phyloP scores from a whole-genome alignment of 2,329 filamentous ascomycete species.

The Phaeomoniella chlamydospora region DNA sequence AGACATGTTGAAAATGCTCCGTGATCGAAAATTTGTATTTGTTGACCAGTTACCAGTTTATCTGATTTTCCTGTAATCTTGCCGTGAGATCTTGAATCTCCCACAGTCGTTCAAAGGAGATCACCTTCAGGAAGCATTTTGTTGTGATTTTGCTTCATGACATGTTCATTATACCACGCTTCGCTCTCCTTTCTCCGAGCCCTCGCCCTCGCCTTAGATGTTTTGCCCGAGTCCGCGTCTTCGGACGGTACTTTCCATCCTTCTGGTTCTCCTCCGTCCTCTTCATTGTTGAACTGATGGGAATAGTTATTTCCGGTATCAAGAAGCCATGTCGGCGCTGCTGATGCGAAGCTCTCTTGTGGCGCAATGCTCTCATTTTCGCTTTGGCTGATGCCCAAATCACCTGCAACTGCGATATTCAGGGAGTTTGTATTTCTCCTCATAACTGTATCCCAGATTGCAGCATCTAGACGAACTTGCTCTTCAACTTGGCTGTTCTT shows the following conservation, averaged over 20 bases:
- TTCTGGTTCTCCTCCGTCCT: not conserved
- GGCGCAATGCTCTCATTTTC: too few species aligned
- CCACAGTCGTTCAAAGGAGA: too few species aligned
- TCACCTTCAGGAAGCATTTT: too few species aligned
- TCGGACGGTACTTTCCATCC: conserved; percentile 15
- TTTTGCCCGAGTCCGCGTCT: conserved; percentile 2
- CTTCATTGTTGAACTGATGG: not conserved
- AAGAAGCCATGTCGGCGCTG: not conserved
- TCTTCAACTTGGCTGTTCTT: conserved; percentile 6
- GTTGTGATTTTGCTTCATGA: too few species aligned
- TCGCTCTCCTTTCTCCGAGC: not conserved
- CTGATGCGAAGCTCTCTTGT: not conserved
- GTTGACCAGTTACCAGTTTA: too few species aligned
- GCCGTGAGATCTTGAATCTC: too few species aligned
- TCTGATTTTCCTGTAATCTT: too few species aligned
- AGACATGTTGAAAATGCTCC: too few species aligned
- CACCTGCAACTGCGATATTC: too few species aligned
- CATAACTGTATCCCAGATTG: conserved; percentile 11
- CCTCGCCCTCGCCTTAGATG: not conserved
- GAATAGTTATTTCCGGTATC: not conserved
- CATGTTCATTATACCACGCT: not conserved
- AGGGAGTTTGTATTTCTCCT: too few species aligned
- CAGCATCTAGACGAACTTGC: conserved; percentile 11
- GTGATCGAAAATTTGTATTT: too few species aligned
- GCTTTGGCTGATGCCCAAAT: too few species aligned